Conservation (phyloP, 1,284 basidiomycete species). For the Blastosporella zonata region DNA sequence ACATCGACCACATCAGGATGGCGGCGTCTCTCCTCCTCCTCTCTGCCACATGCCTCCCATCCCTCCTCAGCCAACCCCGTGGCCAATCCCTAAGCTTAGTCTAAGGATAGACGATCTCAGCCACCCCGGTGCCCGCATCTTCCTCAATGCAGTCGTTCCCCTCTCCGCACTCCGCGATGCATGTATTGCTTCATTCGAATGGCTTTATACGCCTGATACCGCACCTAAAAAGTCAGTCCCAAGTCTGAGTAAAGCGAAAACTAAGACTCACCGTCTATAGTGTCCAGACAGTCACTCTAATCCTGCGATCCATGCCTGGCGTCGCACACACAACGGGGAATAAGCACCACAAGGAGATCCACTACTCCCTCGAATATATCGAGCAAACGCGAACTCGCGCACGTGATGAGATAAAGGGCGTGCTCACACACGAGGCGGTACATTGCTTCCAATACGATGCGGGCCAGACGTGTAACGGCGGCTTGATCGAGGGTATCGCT, state of each 20-base stretch:
- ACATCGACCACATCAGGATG: too few species aligned
- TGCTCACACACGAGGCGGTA: conserved; percentile 60
- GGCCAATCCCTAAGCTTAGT: conserved; percentile 55
- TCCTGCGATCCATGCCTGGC: conserved; percentile 62
- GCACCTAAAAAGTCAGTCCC: conserved; percentile 53
- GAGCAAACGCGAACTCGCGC: conserved; percentile 42
- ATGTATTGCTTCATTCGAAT: conserved; percentile 50
- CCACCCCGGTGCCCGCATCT: conserved; percentile 55
- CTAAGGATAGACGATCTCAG: conserved; percentile 57
- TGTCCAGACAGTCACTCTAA: conserved; percentile 50
- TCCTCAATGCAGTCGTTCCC: conserved; percentile 53
- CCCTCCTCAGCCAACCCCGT: conserved; percentile 20
- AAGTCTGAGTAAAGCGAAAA: background rate
- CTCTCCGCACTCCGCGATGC: conserved; percentile 47
- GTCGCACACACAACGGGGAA: conserved; percentile 63
- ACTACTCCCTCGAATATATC: conserved; percentile 65
- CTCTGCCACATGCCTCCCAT: background rate
- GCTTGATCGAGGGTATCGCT: conserved; percentile 72
- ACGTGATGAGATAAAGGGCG: conserved; percentile 59
- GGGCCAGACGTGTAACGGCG: conserved; percentile 55
- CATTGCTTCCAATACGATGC: conserved; percentile 74
- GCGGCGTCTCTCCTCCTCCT: too few species aligned
- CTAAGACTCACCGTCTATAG: conserved; percentile 27
- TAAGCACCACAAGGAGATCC: conserved; percentile 62
- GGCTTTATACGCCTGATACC: conserved; percentile 57